Conservation (phyloP, 257 asterid species). For the Fraxinus excelsior region DNA sequence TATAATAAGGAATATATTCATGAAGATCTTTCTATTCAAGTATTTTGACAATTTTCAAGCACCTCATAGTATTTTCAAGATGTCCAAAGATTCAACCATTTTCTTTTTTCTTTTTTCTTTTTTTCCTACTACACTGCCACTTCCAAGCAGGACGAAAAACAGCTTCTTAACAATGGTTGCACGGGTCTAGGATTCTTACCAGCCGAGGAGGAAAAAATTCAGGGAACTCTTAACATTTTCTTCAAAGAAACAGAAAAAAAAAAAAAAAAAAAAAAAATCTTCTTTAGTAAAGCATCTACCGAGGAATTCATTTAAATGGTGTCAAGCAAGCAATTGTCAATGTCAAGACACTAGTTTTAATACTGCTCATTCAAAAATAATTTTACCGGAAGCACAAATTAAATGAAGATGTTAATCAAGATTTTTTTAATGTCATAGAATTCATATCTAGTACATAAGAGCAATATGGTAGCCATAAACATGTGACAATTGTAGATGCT, state of each 20-base stretch:
- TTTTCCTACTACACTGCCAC: neutral
- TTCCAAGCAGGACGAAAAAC: neutral
- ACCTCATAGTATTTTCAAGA: neutral
- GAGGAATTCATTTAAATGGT: neutral
- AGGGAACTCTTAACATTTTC: neutral
- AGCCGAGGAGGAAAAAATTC: neutral
- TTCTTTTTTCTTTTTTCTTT: neutral
- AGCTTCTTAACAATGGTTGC: neutral
- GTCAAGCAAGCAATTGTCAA: neutral
- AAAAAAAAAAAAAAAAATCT: neutral
- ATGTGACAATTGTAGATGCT: conserved; percentile 11
- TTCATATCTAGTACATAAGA: neutral
- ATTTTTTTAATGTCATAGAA: neutral
- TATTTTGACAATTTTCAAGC: neutral
- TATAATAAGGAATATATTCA: neutral
- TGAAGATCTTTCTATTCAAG: neutral
- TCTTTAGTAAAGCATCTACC: neutral
- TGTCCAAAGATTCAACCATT: neutral
- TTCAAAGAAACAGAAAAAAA: neutral
- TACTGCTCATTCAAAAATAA: neutral
- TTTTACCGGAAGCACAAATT: neutral
- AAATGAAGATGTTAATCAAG: neutral
- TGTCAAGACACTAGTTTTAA: neutral
- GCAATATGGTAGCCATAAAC: conserved; percentile 9
- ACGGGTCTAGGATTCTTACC: neutral